A percentile compares a stretch with the other conserved stretches of the same genome.
These are phyloP conservation scores for Zygoascus sp. DNA, from an alignment of 1,139 yeast species.

Conservation along the genomic window DNA sequence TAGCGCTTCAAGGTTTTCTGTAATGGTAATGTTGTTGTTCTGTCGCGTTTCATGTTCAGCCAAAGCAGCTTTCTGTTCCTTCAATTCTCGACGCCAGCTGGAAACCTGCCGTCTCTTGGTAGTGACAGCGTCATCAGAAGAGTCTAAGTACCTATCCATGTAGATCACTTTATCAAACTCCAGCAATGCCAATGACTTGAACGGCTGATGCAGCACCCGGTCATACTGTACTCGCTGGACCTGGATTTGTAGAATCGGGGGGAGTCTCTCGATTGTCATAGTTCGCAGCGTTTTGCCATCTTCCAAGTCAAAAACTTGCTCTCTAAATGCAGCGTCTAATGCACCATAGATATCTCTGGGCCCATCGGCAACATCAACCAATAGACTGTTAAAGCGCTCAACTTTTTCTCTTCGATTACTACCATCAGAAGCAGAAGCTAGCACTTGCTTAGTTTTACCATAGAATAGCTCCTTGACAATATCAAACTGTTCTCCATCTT, in stretches of 20 bases:
- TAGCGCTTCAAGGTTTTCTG: conserved; percentile 44
- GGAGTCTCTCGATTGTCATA: conserved; percentile 64
- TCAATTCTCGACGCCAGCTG: conserved; percentile 58
- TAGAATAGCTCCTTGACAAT: conserved; percentile 72
- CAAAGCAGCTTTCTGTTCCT: conserved; percentile 43
- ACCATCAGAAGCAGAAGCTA: conserved; percentile 38
- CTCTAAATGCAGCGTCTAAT: conserved; percentile 77
- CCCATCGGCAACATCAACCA: conserved; percentile 82
- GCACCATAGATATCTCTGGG: conserved; percentile 90
- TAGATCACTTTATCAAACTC: conserved; percentile 74
- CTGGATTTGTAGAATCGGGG: conserved; percentile 82
- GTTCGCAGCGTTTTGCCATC: conserved; percentile 65
- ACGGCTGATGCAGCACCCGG: conserved; percentile 63
- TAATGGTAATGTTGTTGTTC: conserved; percentile 25
- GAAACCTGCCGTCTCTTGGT: conserved; percentile 55
- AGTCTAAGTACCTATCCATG: conserved; percentile 82
- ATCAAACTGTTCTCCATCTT: conserved; percentile 78
- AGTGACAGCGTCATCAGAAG: conserved; percentile 55
- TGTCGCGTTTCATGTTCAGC: conserved; percentile 44
- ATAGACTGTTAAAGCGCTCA: conserved; percentile 74
- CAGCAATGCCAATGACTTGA: conserved; percentile 76
- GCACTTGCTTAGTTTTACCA: conserved; percentile 61
- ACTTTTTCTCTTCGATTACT: conserved; percentile 50
- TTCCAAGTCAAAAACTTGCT: conserved; percentile 63
- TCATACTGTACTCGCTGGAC: conserved; percentile 92